Percentiles rank a stretch among this genome's conserved stretches.
Evolutionary conservation across 164 flowering plant genomes (phyloP).

Genomic region (Paratinospora sagittata): DNA sequence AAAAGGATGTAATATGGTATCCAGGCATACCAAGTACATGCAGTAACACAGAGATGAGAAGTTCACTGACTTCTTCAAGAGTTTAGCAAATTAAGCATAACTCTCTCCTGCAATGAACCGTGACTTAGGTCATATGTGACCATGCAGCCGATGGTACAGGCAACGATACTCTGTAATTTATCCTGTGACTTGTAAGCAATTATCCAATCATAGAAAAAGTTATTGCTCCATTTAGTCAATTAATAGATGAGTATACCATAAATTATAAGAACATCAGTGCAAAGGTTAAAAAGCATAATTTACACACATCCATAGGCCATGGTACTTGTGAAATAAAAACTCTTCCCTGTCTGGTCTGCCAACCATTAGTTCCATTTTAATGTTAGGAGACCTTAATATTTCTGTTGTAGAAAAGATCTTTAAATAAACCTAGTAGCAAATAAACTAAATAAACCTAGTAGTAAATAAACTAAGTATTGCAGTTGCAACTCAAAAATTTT

Average conservation of each 20-base stretch:
- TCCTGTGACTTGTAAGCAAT: neutral
- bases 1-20: neutral
- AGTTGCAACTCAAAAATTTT: no score
- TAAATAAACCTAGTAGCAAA: no score
- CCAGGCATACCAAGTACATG: neutral
- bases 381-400: no score
- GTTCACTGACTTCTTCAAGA: neutral
- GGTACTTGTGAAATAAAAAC: no score
- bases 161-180: neutral
- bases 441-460: no score
- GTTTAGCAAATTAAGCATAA: neutral
- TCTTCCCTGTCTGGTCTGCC: no score
- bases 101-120: neutral
- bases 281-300: neutral
- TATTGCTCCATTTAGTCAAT: neutral
- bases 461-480: no score
- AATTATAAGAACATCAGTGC: neutral
- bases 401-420: no score
- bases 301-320: neutral
- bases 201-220: neutral
- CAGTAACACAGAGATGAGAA: neutral
- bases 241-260: neutral
- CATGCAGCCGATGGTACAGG: neutral
- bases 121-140: neutral
- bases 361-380: no score